Evolutionary conservation across 2,329 filamentous ascomycete species (phyloP).

Genomic region (Ophiocordyceps robertsii): DNA sequence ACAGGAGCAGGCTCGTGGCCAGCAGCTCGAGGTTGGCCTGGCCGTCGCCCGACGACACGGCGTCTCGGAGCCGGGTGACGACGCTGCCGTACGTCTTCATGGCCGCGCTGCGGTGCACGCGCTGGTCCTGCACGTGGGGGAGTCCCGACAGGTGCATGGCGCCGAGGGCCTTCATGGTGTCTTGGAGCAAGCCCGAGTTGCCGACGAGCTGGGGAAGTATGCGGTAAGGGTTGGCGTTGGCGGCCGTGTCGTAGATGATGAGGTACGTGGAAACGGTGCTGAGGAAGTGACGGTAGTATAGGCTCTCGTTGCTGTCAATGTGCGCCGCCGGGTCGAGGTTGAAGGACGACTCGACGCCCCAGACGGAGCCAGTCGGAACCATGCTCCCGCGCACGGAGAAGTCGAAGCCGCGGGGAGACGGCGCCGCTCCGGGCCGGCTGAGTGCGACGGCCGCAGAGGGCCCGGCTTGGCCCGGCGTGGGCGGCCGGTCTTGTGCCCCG

Average conservation of each 20-base stretch:
- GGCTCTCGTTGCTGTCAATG: constrained; percentile 7
- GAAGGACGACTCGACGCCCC: constrained; percentile 1
- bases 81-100: constrained; percentile 23
- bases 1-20: constrained; percentile 10
- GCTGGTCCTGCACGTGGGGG: constrained; percentile 15
- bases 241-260: constrained; percentile 25
- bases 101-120: constrained; percentile 20
- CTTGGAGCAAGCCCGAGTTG: constrained; percentile 24
- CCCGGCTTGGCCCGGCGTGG: neutral
- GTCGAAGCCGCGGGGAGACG: constrained; percentile 5
- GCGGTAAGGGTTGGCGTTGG: constrained; percentile 25
- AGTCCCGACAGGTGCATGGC: constrained; percentile 26
- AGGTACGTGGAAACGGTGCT: constrained; percentile 26
- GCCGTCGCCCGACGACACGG: constrained; percentile 13
- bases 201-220: constrained; percentile 27
- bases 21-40: constrained; percentile 9
- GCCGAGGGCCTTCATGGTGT: constrained; percentile 23
- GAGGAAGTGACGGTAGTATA: constrained; percentile 22
- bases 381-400: constrained; percentile 10
- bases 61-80: constrained; percentile 11
- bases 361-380: neutral
- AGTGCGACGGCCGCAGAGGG: neutral
- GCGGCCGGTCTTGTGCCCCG: neutral
- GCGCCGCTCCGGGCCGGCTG: neutral
- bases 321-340: neutral